Conservation (phyloP, 768 basidiomycete species). For the Mycena belliarum region DNA sequence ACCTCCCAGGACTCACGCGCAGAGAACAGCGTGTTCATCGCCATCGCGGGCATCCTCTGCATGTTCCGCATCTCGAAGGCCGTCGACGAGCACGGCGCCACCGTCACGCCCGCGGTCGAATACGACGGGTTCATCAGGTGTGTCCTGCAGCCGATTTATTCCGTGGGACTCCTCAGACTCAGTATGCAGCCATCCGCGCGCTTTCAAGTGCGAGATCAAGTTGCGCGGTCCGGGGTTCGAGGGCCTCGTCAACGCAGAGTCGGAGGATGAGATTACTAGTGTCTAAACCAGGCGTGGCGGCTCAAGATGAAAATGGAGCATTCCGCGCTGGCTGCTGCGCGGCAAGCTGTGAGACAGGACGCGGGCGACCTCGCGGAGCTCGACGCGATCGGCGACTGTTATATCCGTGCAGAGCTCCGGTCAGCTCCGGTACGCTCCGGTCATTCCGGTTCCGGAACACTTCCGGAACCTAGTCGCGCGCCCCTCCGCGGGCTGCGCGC, state of each 20-base stretch:
- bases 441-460: too few relatives aligned
- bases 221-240: background rate
- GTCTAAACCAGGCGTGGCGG: background rate
- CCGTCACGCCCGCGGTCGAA: background rate
- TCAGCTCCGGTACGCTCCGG: too few relatives aligned
- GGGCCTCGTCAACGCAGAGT: background rate
- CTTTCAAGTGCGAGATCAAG: slow-evolving; percentile 12
- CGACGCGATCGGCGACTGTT: slow-evolving; percentile 3
- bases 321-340: background rate
- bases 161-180: too few relatives aligned
- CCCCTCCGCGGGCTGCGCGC: too few relatives aligned
- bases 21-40: slow-evolving; percentile 23
- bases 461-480: too few relatives aligned
- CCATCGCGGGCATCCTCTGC: slow-evolving; percentile 23
- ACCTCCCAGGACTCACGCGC: slow-evolving; percentile 24
- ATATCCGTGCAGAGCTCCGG: too few relatives aligned
- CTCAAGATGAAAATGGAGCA: slow-evolving; percentile 12
- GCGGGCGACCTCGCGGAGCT: background rate
- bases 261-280: background rate
- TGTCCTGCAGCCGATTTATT: background rate
- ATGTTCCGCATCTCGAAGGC: slow-evolving; percentile 9
- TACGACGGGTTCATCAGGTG: slow-evolving; percentile 7
- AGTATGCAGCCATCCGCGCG: background rate
- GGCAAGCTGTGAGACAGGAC: slow-evolving; percentile 4
- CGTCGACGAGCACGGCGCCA: slow-evolving; percentile 1